Conservation (phyloP, 2,329 filamentous ascomycete genomes). For the Tolypocladium capitatum region DNA sequence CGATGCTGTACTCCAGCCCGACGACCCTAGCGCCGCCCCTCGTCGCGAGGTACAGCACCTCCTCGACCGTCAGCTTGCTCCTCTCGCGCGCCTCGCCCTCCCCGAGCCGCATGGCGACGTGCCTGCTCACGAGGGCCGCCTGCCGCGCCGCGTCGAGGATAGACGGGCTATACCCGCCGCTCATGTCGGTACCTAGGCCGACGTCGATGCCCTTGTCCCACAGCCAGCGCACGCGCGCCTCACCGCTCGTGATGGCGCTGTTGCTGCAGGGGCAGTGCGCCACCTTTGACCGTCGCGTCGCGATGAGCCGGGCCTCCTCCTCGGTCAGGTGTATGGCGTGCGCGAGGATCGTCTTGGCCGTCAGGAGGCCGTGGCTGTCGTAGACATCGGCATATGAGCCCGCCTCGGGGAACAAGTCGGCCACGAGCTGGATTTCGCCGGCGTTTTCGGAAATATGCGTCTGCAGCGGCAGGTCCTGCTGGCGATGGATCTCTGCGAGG, state of each 20-base stretch:
- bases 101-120: conserved; percentile 43
- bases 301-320: conserved; percentile 53
- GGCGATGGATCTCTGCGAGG: conserved; percentile 51
- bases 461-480: conserved; percentile 58
- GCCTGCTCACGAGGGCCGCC: conserved; percentile 64
- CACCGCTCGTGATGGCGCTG: conserved; percentile 65
- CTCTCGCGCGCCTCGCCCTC: conserved; percentile 26
- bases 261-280: conserved; percentile 85
- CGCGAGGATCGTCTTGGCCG: conserved; percentile 63
- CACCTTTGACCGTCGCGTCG: conserved; percentile 48
- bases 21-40: conserved; percentile 75
- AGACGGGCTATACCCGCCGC: conserved; percentile 71
- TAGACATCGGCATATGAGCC: conserved; percentile 66
- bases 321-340: conserved; percentile 68
- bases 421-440: conserved; percentile 59
- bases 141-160: conserved; percentile 75
- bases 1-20: conserved; percentile 57
- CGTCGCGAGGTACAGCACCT: conserved; percentile 77
- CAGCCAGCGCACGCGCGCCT: conserved; percentile 61
- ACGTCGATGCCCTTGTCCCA: conserved; percentile 64
- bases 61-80: conserved; percentile 66
- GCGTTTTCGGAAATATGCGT: conserved; percentile 84
- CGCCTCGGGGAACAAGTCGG: conserved; percentile 50
- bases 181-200: conserved; percentile 83
- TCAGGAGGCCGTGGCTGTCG: conserved; percentile 57